Base-by-base conservation (phyloP, 2,329 filamentous ascomycete species). In the Beauveria caledonica region DNA sequence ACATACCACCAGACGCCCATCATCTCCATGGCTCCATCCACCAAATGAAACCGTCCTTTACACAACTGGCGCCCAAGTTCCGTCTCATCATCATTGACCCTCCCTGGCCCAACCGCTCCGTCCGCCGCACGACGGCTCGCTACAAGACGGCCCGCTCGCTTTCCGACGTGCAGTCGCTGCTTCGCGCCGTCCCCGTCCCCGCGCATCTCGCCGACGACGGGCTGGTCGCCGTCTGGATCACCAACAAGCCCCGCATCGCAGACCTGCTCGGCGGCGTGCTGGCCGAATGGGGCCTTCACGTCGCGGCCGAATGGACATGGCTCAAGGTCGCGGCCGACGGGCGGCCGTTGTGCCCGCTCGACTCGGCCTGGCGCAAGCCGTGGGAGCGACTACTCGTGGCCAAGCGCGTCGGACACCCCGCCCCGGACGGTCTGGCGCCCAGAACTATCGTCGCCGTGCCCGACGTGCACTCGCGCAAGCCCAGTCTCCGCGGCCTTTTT, bases 91-190 rank as follows among this genome's bases (percentile, higher is more conserved):
- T 92, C 8, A 74, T 92, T 21, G 89, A 93, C 68, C 90, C 90
- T 3, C 89, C 90, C 1, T 93, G 90, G 89, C 88, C 89, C 0
- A 93, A 91, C 68, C 82, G 86, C 50, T 92, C 89, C 6, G 89
- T 84, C 15, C 81, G 81, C 65, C 79, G 87, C 44, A 85, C 83
- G 54, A 72, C 78, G 64, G 21, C 36, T 2, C 48, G 48, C 46
- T 83, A 85, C 70, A 64, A 67, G 2, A 82, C 78, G 6, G 77
- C 78, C 5, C 68, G 74, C 55, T 73, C 74, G 61, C 72, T 78
- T 46, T 67, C 74, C 13, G 78, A 82, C 54, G 77, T 85, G 59
- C 70, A 73, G 13, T 57, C 67, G 1, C 75, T 87, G 1, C 74
- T 87, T n/a, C 72, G 73, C 3, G 73, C 73, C 11, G 75, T 88